Percentiles rank a stretch among this genome's conserved stretches.
Evolutionary conservation across 139 green algal genomes (phyloP).

Genomic region (Chloropicon primus): DNA sequence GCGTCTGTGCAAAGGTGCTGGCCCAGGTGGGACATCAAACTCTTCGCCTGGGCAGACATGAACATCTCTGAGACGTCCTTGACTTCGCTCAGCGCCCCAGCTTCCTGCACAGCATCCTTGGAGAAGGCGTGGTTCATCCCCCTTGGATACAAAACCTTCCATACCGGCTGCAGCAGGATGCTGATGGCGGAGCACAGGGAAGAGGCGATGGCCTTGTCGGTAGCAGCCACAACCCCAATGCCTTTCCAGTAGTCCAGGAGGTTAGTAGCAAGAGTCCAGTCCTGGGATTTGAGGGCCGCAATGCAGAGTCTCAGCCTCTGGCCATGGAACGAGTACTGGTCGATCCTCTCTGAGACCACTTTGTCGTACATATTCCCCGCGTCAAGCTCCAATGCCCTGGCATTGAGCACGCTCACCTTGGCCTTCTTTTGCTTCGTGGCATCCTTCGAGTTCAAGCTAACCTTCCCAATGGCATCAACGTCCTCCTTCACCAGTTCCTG

Average conservation of each 20-base stretch:
- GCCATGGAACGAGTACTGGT: neutral
- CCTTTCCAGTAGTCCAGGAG: slow-evolving; percentile 26
- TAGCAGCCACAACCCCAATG: slow-evolving; percentile 26
- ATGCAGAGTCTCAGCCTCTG: neutral
- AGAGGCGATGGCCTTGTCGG: slow-evolving; percentile 20
- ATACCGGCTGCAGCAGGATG: slow-evolving; percentile 13
- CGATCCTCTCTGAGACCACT: slow-evolving; percentile 8
- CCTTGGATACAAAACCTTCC: slow-evolving; percentile 15
- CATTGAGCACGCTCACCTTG: slow-evolving; percentile 12
- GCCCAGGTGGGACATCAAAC: slow-evolving; percentile 13
- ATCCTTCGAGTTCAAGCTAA: slow-evolving; percentile 26
- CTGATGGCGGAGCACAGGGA: slow-evolving; percentile 22
- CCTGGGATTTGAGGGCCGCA: neutral
- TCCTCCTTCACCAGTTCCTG: slow-evolving; percentile 13
- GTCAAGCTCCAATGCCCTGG: slow-evolving; percentile 34
- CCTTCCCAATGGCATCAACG: slow-evolving; percentile 36
- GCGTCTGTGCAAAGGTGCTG: slow-evolving; percentile 18
- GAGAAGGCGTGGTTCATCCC: neutral
- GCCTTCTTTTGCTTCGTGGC: neutral
- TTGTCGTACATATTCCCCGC: slow-evolving; percentile 4
- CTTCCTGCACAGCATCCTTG: neutral
- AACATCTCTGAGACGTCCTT: neutral
- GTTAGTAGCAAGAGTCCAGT: slow-evolving; percentile 17
- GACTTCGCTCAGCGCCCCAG: neutral
- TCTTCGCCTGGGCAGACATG: neutral